phyloP scores from a whole-genome alignment of 805 yeast genomes.

The Yarrowia osloensis region DNA sequence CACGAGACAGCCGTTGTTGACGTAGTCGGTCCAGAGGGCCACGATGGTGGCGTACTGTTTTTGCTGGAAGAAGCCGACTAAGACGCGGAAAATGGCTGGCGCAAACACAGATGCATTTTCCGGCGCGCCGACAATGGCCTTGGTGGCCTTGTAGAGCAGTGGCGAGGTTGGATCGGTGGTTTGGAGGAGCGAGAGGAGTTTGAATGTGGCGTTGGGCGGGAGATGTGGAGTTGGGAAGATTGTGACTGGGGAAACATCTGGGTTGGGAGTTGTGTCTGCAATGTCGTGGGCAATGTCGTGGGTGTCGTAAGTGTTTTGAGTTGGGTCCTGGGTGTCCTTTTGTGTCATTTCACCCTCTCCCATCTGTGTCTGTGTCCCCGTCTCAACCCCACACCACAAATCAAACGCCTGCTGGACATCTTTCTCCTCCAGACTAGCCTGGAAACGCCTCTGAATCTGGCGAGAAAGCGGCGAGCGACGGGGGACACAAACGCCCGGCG shows the following conservation, averaged over 20 bases:
- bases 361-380: not conserved
- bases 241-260: not conserved
- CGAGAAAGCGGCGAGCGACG: not conserved
- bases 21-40: not conserved
- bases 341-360: no score
- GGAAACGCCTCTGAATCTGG: not conserved
- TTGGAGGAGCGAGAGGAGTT: not conserved
- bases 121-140: not conserved
- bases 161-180: slow-evolving; percentile 4
- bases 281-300: no score
- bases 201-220: not conserved
- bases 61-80: not conserved
- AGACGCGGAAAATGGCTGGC: slow-evolving; percentile 7
- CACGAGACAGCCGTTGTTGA: not conserved
- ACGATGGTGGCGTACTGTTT: not conserved
- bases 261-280: not conserved
- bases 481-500: not conserved
- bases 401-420: not conserved
- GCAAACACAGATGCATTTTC: slow-evolving; percentile 6
- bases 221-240: not conserved
- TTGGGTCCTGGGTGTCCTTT: no score
- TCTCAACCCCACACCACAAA: not conserved
- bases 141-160: not conserved
- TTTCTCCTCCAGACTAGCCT: not conserved
- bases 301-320: no score